Conservation (phyloP, 225 moss, liverwort and hornwort genomes). For the Ulota crispa region DNA sequence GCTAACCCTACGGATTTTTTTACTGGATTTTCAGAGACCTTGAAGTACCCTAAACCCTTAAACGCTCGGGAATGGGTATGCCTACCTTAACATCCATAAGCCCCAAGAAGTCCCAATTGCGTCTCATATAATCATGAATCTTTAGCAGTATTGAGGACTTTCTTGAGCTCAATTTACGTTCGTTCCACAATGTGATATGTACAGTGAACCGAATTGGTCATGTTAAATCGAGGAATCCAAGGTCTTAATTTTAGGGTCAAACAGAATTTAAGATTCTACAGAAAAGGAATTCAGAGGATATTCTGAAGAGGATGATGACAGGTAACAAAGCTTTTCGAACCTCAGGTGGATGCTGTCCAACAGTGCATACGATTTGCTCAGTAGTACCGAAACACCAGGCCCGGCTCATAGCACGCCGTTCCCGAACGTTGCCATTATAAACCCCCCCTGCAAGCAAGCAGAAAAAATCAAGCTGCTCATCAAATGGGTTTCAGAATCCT, state of each 20-base stretch:
- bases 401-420: not conserved
- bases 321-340: not conserved
- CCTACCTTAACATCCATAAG: too few relatives aligned
- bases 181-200: not conserved
- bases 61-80: too few relatives aligned
- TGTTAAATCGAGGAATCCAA: not conserved
- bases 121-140: not conserved
- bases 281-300: not conserved
- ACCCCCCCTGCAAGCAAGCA: not conserved
- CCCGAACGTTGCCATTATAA: not conserved
- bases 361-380: conserved; percentile 26
- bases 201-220: not conserved
- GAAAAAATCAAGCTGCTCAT: not conserved
- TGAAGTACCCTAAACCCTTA: too few relatives aligned
- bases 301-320: not conserved
- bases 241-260: not conserved
- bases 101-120: not conserved
- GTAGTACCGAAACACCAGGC: not conserved
- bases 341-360: conserved; percentile 37
- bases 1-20: too few relatives aligned
- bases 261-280: not conserved
- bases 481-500: not conserved
- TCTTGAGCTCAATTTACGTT: not conserved
- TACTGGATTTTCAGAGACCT: too few relatives aligned
- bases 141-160: not conserved